Evolutionary conservation across 2,329 filamentous ascomycete species (phyloP).

Genomic region (Ophiocordyceps camponoti-saundersi): DNA sequence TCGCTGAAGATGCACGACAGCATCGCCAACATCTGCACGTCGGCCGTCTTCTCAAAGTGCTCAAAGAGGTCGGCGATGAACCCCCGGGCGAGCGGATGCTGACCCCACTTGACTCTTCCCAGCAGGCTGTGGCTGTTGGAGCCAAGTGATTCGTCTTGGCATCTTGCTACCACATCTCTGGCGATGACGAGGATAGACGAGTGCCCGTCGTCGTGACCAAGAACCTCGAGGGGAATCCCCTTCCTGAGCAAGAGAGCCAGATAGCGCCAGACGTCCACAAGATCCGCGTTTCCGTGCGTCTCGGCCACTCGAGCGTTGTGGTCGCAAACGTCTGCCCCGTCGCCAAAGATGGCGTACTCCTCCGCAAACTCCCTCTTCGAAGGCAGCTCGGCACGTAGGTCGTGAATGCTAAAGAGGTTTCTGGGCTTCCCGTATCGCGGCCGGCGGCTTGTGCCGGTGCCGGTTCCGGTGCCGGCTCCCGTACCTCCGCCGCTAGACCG

Average conservation of each 20-base stretch:
- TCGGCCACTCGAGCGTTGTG: conserved; percentile 70
- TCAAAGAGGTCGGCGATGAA: conserved; percentile 45
- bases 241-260: conserved; percentile 61
- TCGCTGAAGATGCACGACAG: conserved; percentile 54
- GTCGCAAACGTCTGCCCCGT: conserved; percentile 62
- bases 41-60: conserved; percentile 43
- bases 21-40: conserved; percentile 57
- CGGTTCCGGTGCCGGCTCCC: conserved; percentile 28
- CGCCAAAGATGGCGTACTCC: conserved; percentile 71
- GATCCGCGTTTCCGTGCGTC: conserved; percentile 50
- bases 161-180: conserved; percentile 34
- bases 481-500: conserved; percentile 45
- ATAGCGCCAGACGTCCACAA: conserved; percentile 73
- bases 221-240: conserved; percentile 53
- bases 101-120: conserved; percentile 51
- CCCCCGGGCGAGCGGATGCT: conserved; percentile 44
- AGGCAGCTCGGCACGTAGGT: conserved; percentile 55
- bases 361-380: conserved; percentile 61
- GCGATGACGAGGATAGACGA: conserved; percentile 55
- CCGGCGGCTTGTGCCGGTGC: conserved; percentile 33
- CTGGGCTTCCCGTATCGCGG: conserved; percentile 33
- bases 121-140: conserved; percentile 19
- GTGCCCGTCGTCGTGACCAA: conserved; percentile 33
- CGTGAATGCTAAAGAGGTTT: conserved; percentile 58
- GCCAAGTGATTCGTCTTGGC: conserved; percentile 5